Conservation (phyloP, 73 alveolate species). For the Urostyla sp. region DNA sequence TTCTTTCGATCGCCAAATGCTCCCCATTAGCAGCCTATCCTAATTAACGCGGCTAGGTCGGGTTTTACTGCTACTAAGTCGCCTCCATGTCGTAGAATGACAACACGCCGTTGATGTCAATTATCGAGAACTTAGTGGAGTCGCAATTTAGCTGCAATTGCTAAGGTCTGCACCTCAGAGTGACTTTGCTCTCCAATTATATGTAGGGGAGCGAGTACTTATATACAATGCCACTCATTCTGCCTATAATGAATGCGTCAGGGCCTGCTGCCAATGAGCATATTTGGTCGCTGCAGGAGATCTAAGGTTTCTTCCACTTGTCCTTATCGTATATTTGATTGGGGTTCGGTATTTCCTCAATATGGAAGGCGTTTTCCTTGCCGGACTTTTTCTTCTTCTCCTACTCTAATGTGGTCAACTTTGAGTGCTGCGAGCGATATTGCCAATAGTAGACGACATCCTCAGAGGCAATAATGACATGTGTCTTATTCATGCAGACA, state of each 20-base stretch:
- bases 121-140: constrained; percentile 83
- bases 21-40: constrained; percentile 59
- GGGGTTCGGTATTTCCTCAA: constrained; percentile 94
- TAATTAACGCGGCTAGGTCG: constrained; percentile 29
- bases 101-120: constrained; percentile 87
- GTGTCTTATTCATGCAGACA: constrained; percentile 98
- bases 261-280: constrained; percentile 96
- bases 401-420: constrained; percentile 62
- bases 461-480: constrained; percentile 89
- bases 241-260: constrained; percentile 91
- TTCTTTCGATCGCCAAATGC: constrained; percentile 79
- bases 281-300: constrained; percentile 91
- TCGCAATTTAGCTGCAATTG: constrained; percentile 75
- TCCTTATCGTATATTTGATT: constrained; percentile 84
- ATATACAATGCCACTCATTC: constrained; percentile 90
- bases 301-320: constrained; percentile 79
- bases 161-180: constrained; percentile 80
- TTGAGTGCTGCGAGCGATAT: constrained; percentile 67
- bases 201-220: constrained; percentile 91
- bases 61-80: too few species aligned
- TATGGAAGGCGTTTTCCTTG: constrained; percentile 95
- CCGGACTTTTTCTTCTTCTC: constrained; percentile 92
- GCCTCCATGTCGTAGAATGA: constrained; percentile 74
- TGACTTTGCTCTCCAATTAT: constrained; percentile 74
- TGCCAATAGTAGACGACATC: constrained; percentile 88